Evolutionary conservation across 2,329 filamentous ascomycete species (phyloP).

Genomic region (Colletotrichum lindemuthianum): DNA sequence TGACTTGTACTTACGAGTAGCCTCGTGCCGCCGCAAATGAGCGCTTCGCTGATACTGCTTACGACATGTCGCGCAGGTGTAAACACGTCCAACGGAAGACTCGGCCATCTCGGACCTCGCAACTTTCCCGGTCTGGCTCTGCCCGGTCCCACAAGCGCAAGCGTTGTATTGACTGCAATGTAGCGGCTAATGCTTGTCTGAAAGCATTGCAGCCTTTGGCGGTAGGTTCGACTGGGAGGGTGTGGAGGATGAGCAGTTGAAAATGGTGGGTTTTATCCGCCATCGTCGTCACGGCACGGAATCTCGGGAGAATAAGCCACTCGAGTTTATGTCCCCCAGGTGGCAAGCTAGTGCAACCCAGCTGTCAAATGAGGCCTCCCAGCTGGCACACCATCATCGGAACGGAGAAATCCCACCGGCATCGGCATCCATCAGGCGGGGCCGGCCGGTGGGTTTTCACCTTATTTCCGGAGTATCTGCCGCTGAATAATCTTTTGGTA

Average conservation of each 20-base stretch:
- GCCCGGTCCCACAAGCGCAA: too few species aligned
- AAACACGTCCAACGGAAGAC: constrained; percentile 7
- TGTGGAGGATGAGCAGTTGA: not conserved
- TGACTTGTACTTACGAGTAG: constrained; percentile 38
- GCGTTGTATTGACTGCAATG: too few species aligned
- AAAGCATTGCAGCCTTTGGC: not conserved
- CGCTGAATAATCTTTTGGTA: too few species aligned
- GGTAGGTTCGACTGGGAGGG: constrained; percentile 12
- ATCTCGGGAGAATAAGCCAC: not conserved
- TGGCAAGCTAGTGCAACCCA: too few species aligned
- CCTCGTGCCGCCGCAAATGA: constrained; percentile 42
- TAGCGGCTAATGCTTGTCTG: not conserved
- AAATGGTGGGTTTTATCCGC: constrained; percentile 36
- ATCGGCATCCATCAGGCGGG: not conserved
- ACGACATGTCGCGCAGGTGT: constrained; percentile 38
- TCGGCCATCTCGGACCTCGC: constrained; percentile 13
- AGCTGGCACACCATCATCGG: not conserved
- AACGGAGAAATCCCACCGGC: constrained; percentile 24
- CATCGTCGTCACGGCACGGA: not conserved
- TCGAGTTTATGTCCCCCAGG: too few species aligned
- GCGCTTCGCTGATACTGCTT: constrained; percentile 42
- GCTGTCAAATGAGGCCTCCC: too few species aligned
- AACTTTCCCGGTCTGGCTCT: too few species aligned
- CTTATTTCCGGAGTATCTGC: not conserved
- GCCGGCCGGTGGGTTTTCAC: constrained; percentile 21